Conservation (phyloP, 2,329 filamentous ascomycete genomes). For the Dactylellina cionopaga region DNA sequence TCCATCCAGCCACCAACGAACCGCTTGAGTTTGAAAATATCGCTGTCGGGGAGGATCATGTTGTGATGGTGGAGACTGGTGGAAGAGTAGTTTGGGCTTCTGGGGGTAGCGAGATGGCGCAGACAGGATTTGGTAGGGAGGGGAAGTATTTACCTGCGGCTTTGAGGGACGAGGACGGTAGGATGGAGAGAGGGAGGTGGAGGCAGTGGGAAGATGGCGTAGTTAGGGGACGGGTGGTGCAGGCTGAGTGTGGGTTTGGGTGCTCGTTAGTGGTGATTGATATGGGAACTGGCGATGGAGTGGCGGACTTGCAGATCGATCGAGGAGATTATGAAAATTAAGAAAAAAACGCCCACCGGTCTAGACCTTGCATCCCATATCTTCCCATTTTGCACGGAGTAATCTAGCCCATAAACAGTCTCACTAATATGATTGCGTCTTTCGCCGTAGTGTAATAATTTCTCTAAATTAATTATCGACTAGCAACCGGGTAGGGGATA, state of each 20-base stretch:
- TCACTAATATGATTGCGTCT: no score
- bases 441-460: no score
- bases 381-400: no score
- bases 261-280: slow-evolving; percentile 15
- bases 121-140: slow-evolving; percentile 31
- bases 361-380: no score
- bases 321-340: no score
- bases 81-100: slow-evolving; percentile 16
- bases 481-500: no score
- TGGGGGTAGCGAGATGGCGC: slow-evolving; percentile 37
- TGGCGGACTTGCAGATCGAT: no score
- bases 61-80: slow-evolving; percentile 11
- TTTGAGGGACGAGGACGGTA: slow-evolving; percentile 7
- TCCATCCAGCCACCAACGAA: not conserved
- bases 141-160: slow-evolving; percentile 31
- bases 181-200: not conserved
- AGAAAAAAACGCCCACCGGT: no score
- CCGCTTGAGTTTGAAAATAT: slow-evolving; percentile 18
- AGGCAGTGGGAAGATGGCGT: not conserved
- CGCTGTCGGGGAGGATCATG: slow-evolving; percentile 26
- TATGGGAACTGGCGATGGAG: no score
- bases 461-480: no score
- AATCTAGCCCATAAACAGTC: no score
- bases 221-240: not conserved
- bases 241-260: slow-evolving; percentile 31